These are phyloP conservation scores for Pythium insidiosum DNA, from an alignment of 352 stramenopile species.

Conservation along the genomic window DNA sequence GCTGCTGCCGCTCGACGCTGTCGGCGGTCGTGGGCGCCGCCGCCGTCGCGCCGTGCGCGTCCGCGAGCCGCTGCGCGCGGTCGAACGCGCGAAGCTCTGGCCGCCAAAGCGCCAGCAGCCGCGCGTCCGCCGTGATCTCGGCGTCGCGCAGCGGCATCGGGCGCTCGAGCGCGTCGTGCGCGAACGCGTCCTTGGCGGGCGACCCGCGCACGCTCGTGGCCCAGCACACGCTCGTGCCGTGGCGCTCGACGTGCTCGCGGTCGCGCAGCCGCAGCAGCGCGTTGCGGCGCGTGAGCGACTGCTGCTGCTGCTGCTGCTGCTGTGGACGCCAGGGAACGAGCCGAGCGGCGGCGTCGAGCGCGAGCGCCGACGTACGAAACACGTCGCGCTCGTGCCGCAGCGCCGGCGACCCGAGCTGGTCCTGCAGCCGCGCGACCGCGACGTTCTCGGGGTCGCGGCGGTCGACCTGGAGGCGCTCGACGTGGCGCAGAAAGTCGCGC, in stretches of 20 bases:
- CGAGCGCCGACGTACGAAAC: conserved; percentile 29
- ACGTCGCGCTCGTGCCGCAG: conserved; percentile 23
- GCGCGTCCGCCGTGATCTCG: conserved; percentile 47
- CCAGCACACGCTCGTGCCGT: conserved; percentile 35
- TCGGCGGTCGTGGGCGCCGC: conserved; percentile 9
- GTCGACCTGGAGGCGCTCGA: conserved; percentile 39
- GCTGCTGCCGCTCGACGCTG: conserved; percentile 38
- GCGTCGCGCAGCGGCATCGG: conserved; percentile 56
- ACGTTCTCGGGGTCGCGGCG: conserved; percentile 71
- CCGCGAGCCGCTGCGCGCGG: conserved; percentile 28
- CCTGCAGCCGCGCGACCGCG: conserved; percentile 31
- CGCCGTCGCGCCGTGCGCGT: conserved; percentile 23
- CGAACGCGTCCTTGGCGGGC: conserved; percentile 6
- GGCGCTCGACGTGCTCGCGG: conserved; percentile 31
- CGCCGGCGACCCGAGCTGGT: conserved; percentile 28
- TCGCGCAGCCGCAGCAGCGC: conserved; percentile 44
- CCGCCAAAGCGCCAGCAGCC: conserved; percentile 50
- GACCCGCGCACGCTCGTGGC: conserved; percentile 11
- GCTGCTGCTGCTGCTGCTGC: too few species aligned
- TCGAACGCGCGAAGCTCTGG: conserved; percentile 58
- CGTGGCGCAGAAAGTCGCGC: conserved; percentile 47
- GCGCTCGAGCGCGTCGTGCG: conserved; percentile 42
- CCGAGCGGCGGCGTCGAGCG: conserved; percentile 1
- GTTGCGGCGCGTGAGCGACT: conserved; percentile 60
- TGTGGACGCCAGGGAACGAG: not conserved